Evolutionary conservation across 140 eudicot genomes (phyloP).

Genomic region (Ambrosia hybrid): DNA sequence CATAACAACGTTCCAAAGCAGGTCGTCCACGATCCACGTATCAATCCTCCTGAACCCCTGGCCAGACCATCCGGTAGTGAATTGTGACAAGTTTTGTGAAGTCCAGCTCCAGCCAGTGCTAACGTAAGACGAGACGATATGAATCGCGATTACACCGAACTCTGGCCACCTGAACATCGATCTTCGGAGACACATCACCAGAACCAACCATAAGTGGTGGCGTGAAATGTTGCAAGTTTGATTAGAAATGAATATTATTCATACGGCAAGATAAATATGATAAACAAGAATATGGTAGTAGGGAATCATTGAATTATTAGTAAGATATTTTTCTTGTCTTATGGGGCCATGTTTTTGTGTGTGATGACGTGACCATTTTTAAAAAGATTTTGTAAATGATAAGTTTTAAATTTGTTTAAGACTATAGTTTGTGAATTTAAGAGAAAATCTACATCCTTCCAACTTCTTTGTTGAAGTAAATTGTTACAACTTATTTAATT

Average conservation of each 20-base stretch:
- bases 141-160: conserved; percentile 25
- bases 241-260: not conserved
- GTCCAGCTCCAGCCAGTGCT: conserved; percentile 58
- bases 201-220: conserved; percentile 1
- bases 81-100: conserved; percentile 37
- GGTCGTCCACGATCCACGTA: conserved; percentile 56
- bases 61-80: conserved; percentile 34
- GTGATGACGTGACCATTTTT: not conserved
- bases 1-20: conserved; percentile 54
- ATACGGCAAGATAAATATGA: not conserved
- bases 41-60: conserved; percentile 44
- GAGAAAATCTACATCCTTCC: not conserved
- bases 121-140: conserved; percentile 41
- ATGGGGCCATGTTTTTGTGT: conserved; percentile 2
- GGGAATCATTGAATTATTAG: conserved; percentile 13
- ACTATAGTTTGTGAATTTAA: not conserved
- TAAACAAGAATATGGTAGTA: not conserved
- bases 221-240: not conserved
- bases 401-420: not conserved
- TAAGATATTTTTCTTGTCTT: conserved; percentile 16
- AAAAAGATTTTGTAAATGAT: not conserved
- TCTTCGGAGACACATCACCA: conserved; percentile 34
- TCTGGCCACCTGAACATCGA: conserved; percentile 49
- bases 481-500: not conserved
- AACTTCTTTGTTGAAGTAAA: not conserved